Conservation (phyloP, 1,284 basidiomycete genomes). For the Moesziomyces aphidis region DNA sequence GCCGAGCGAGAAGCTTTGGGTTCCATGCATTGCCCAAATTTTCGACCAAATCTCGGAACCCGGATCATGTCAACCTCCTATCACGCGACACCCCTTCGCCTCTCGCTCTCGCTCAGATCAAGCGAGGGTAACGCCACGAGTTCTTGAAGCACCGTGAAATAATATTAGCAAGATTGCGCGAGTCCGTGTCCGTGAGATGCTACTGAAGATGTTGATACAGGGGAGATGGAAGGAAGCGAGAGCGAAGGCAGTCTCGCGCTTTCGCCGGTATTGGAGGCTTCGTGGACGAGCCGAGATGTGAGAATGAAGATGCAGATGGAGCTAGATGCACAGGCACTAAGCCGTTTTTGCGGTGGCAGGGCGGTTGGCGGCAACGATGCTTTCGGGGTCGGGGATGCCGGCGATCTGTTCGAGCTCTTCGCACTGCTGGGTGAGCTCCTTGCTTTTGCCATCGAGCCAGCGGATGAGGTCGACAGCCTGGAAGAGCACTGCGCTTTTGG, state of each 20-base stretch:
- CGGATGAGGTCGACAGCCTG: slow-evolving; percentile 65
- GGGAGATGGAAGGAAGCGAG: background rate
- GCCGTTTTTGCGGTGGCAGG: slow-evolving; percentile 26
- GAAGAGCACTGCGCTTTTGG: slow-evolving; percentile 65
- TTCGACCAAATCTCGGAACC: slow-evolving; percentile 16
- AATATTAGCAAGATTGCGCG: slow-evolving; percentile 6
- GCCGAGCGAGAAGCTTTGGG: background rate
- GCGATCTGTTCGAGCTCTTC: slow-evolving; percentile 50
- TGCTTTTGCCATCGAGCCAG: slow-evolving; percentile 63
- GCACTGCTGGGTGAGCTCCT: slow-evolving; percentile 49
- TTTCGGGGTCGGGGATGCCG: slow-evolving; percentile 36
- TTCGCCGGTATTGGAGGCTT: background rate
- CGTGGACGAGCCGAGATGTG: background rate
- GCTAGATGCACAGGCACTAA: background rate
- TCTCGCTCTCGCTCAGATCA: background rate
- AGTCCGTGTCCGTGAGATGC: slow-evolving; percentile 7
- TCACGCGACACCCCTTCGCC: background rate
- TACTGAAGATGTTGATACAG: slow-evolving; percentile 6
- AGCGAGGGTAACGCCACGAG: no score
- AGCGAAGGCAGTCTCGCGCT: background rate
- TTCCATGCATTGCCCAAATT: slow-evolving; percentile 5
- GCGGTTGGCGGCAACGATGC: slow-evolving; percentile 30
- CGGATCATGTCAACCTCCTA: slow-evolving; percentile 1
- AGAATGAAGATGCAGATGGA: background rate
- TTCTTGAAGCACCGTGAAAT: background rate